Evolutionary conservation across 352 stramenopile genomes (phyloP), one percentile per base, ranked within the genome.

Genomic region (Blastocystis sp.): DNA sequence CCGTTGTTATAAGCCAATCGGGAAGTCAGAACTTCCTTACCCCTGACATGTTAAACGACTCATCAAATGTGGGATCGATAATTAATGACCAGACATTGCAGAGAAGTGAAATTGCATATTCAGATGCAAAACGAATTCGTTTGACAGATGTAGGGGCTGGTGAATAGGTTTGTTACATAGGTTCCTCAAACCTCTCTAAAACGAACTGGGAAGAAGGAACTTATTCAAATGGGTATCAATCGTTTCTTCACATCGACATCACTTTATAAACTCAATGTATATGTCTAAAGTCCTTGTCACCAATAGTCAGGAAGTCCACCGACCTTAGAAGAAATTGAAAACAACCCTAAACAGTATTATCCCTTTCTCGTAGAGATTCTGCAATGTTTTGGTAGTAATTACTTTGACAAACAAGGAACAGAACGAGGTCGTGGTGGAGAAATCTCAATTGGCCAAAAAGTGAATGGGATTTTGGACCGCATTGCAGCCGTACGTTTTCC

Each of bases 401-500:
- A 81, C 48, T 81, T 81, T 40, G 69, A 81, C 42, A 81, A 81
- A 37, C 69, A 81, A 24, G 69, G 69, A 60, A 81, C 69, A 1
- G 69, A 81, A 44, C 58, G 62, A 54, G 69, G 69, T 30, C 69
- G 69, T n/a, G 69, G 69, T 0, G 69, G 69, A 27, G 69, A 51
- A 13, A 81, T 81, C 1, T 64, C 69, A 11, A 22, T 59, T 6
- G 35, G 35, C 4, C 69, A 81, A 44, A 51, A 56, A 9, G 69
- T 81, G 44, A 81, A 22, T 33, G 69, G 69, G 4, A 54, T 81
- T 19, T 24, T 64, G 44, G 44, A 81, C 0, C 69, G 69, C 44
- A 81, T 81, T 37, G 69, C 69, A 3, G 35, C 19, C 3, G 69
- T 81, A 37, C 44, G 13, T 9, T 6, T 37, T 60, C 69, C 24